These are phyloP conservation scores for Solanum dulcamara DNA, from an alignment of 257 asterid species.

Conservation along the genomic window DNA sequence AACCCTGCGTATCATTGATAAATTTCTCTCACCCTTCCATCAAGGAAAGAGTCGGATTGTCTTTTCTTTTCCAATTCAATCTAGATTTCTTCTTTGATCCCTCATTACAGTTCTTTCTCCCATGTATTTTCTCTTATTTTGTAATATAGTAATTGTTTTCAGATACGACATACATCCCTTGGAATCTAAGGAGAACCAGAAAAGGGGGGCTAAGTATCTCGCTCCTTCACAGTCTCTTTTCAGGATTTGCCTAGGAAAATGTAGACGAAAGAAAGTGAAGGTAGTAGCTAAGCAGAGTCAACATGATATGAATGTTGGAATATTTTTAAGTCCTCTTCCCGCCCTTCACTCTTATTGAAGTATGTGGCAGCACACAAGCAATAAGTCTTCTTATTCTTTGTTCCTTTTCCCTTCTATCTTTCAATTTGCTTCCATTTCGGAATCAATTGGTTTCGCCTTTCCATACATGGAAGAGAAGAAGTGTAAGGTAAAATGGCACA, in stretches of 20 bases:
- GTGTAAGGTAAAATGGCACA: too few relatives aligned
- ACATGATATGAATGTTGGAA: background rate
- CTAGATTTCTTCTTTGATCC: background rate
- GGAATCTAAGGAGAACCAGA: background rate
- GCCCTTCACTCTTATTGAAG: background rate
- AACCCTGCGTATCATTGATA: background rate
- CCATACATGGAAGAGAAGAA: background rate
- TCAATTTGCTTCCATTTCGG: background rate
- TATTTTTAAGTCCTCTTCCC: background rate
- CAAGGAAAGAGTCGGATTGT: background rate
- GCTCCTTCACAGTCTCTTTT: background rate
- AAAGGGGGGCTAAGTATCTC: background rate
- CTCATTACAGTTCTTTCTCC: background rate
- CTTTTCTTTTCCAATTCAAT: background rate
- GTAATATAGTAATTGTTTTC: background rate
- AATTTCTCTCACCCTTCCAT: background rate
- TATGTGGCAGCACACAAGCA: background rate
- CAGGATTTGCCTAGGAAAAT: background rate
- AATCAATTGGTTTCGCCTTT: background rate
- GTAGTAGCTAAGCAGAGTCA: background rate
- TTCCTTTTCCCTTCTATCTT: background rate
- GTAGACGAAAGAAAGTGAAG: background rate
- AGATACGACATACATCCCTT: background rate
- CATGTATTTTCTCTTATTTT: background rate
- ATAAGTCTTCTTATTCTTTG: background rate